phyloP scores from a whole-genome alignment of 257 asterid genomes.

The Solanum habrochaites region DNA sequence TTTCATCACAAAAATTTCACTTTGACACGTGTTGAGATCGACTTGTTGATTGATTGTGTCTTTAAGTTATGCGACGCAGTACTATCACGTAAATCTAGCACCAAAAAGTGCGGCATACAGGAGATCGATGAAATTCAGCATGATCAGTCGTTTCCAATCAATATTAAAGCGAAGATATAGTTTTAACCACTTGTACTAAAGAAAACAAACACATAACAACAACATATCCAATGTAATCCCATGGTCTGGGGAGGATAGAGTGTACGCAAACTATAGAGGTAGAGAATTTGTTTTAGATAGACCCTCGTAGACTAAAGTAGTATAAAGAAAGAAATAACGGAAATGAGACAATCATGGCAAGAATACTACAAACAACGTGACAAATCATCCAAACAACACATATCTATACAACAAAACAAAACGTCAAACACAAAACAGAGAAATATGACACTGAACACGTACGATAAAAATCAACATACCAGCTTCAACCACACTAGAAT shows the following conservation, averaged over 20 bases:
- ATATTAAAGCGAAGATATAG: too few species aligned
- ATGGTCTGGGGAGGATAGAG: not conserved
- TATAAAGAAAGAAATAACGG: too few species aligned
- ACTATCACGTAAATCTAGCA: not conserved
- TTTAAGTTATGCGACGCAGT: not conserved
- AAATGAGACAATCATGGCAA: too few species aligned
- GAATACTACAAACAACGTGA: too few species aligned
- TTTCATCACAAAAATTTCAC: not conserved
- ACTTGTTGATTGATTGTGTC: not conserved
- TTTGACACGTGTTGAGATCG: not conserved
- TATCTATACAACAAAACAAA: not conserved
- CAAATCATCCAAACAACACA: not conserved
- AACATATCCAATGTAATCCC: not conserved
- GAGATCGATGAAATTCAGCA: too few species aligned
- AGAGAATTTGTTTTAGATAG: not conserved
- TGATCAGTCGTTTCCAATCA: too few species aligned
- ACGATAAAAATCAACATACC: constrained; percentile 24
- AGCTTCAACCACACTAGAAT: constrained; percentile 84
- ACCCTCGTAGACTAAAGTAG: not conserved
- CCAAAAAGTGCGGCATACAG: not conserved
- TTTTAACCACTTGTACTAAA: too few species aligned
- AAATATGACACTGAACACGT: not conserved
- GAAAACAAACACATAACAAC: not conserved
- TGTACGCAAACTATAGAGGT: not conserved
- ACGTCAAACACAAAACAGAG: not conserved